Base-by-base conservation (phyloP, 352 stramenopile genomes). In the Phytophthora lateralis region DNA sequence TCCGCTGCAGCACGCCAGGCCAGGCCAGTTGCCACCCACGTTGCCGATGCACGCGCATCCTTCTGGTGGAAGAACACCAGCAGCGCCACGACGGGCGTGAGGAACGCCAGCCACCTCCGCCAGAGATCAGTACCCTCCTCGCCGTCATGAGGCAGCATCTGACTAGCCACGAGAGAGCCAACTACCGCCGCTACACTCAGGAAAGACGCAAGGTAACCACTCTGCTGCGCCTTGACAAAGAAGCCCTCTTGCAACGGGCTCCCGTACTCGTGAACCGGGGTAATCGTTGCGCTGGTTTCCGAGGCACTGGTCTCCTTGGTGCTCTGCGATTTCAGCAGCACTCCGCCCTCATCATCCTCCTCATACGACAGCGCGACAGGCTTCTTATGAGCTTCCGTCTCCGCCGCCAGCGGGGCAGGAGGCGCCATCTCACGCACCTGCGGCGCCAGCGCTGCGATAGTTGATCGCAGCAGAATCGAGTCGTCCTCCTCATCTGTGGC, bases 21-120 rank as follows among this genome's bases (percentile, higher is more conserved):
- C n/a, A 95, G 70, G 37, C 79, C 78, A 63, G 91, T 90, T 8
- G 86, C 86, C 39, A 93, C 75, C 86, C 86, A 95, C 71, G 89
- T 93, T 18, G 76, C 81, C 18, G 79, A 88, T 47, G 69, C 39
- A n/a, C 84, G 85, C 24, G 71, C 71, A 67, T 93, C 82, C 27
- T 80, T 80, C 63, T 91, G 85, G 69, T 91, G 69, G 60, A 93
- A 87, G 49, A 91, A 88, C 14, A 90, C 65, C 45, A 93, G 68
- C 50, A 93, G 57, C 38, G 84, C 76, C 10, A 91, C 64, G 14
- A 88, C 50, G 30, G 81, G 81, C 24, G 75, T 88, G 21, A 93
- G 69, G 55, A 89, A 85, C 38, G 81, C 72, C 37, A 93, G 55
- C 81, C 78, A 89, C 39, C 72, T 73, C 21, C 80, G 79, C 79